phyloP scores from a whole-genome alignment of 1,284 basidiomycete species.

The Ustilago cynodontis region DNA sequence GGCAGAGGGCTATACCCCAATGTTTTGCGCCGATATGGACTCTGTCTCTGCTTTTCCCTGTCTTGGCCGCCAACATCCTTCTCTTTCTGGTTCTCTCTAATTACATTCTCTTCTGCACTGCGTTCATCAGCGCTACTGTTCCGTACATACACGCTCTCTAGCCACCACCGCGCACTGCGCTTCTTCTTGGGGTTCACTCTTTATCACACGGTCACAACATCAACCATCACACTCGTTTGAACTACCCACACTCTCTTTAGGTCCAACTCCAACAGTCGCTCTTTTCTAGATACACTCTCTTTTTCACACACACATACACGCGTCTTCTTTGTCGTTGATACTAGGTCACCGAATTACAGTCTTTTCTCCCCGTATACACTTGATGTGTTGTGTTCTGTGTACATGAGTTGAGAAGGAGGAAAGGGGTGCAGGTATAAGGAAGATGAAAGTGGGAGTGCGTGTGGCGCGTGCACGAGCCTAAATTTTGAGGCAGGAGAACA shows the following conservation, averaged over 20 bases:
- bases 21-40: background rate
- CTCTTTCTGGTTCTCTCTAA: background rate
- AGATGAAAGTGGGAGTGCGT: background rate
- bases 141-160: constrained; percentile 8
- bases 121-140: too few species aligned
- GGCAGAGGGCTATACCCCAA: constrained; percentile 41
- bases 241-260: constrained; percentile 8
- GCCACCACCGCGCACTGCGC: background rate
- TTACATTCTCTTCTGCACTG: background rate
- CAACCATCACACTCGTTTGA: constrained; percentile 5
- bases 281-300: constrained; percentile 13
- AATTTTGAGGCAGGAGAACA: background rate
- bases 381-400: background rate
- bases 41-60: background rate
- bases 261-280: constrained; percentile 40
- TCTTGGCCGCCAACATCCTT: background rate
- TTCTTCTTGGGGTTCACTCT: background rate
- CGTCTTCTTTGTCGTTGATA: background rate
- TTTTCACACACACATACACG: background rate
- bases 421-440: background rate
- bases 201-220: background rate
- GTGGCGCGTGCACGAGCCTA: background rate
- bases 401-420: background rate
- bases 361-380: background rate
- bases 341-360: constrained; percentile 5